These are phyloP conservation scores for Austroboletus eburneus DNA, from an alignment of 768 basidiomycete genomes.

Conservation along the genomic window DNA sequence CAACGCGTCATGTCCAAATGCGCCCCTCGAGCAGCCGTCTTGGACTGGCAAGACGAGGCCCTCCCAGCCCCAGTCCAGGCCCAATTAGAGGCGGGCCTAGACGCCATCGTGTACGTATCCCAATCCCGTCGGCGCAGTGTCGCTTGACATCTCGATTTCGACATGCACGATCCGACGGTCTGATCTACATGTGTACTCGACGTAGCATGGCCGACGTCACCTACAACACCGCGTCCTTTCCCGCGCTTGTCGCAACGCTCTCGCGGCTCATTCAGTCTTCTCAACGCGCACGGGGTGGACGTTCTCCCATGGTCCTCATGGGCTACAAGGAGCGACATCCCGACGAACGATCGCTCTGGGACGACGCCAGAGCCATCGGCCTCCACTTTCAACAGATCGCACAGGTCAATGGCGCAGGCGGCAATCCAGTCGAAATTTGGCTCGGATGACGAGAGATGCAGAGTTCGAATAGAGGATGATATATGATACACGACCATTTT, in stretches of 20 bases:
- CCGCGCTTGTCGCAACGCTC: conserved; percentile 69
- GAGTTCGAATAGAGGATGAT: conserved; percentile 5
- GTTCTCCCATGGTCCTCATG: conserved; percentile 53
- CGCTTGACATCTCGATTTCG: too few relatives aligned
- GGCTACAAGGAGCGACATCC: conserved; percentile 87
- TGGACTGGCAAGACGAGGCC: conserved; percentile 74
- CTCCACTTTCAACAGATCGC: conserved; percentile 56
- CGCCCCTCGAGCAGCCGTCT: conserved; percentile 33
- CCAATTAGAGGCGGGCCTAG: conserved; percentile 39
- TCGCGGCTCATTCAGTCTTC: conserved; percentile 38
- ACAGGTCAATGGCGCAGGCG: conserved; percentile 54
- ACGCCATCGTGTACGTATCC: conserved; percentile 63
- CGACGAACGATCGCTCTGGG: conserved; percentile 75
- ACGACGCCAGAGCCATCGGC: conserved; percentile 46
- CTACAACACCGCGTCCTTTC: conserved; percentile 86
- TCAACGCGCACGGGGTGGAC: conserved; percentile 9
- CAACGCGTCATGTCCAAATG: conserved; percentile 29
- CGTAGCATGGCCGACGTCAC: conserved; percentile 90
- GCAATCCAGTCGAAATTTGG: conserved; percentile 70
- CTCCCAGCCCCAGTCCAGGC: conserved; percentile 47
- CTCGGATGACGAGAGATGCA: conserved; percentile 33
- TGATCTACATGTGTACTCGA: background rate
- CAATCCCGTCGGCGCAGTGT: too few relatives aligned
- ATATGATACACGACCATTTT: conserved; percentile 9
- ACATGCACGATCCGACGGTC: too few relatives aligned